Percentiles rank a stretch among this genome's conserved stretches.
phyloP scores from a whole-genome alignment of 257 asterid species.

The Nicotiana noctiflora region DNA sequence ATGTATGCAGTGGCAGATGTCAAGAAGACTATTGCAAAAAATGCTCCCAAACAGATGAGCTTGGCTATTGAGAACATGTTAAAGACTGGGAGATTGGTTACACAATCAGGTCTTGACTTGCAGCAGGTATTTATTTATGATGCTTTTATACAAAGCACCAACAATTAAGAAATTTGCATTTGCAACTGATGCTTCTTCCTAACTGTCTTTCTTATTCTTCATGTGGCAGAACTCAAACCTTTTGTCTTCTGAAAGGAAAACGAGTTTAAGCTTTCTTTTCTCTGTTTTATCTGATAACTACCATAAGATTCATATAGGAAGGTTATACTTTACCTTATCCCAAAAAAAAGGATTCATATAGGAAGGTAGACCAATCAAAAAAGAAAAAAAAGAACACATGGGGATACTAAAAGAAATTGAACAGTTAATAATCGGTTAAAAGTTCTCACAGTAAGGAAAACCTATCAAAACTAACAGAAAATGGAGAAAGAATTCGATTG shows the following conservation, averaged over 20 bases:
- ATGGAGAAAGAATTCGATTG: neutral
- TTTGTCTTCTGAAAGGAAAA: neutral
- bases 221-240: neutral
- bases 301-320: neutral
- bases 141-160: neutral
- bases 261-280: neutral
- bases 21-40: constrained; percentile 53
- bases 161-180: neutral
- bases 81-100: constrained; percentile 77
- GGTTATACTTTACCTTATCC: no score
- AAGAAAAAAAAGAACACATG: neutral
- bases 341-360: neutral
- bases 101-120: constrained; percentile 78
- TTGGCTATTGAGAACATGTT: constrained; percentile 66
- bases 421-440: neutral
- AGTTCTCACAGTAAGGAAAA: neutral
- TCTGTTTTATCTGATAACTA: neutral
- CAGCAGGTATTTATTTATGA: constrained; percentile 61
- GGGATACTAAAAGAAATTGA: neutral
- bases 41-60: constrained; percentile 57
- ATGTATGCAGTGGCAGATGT: constrained; percentile 55
- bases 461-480: neutral
- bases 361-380: neutral
- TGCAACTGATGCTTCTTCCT: neutral
- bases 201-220: neutral